Percentiles rank a stretch among this genome's conserved stretches.
phyloP scores from a whole-genome alignment of 768 basidiomycete genomes.

The Mycena metata region DNA sequence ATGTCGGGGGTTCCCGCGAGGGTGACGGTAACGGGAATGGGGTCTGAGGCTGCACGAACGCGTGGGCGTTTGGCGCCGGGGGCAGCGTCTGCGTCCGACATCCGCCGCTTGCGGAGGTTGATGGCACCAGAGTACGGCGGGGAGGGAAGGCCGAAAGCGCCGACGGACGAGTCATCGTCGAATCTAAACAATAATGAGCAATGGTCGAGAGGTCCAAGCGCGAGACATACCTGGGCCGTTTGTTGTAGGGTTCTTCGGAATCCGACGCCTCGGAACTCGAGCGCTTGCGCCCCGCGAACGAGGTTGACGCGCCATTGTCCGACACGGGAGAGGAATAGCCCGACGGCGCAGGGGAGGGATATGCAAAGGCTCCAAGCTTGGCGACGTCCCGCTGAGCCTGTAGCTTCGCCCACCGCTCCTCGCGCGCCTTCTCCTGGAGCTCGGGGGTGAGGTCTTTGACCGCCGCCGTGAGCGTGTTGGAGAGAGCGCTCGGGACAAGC shows the following conservation, averaged over 20 bases:
- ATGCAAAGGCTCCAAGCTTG: conserved; percentile 8
- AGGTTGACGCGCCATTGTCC: conserved; percentile 34
- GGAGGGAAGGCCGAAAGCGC: conserved; percentile 8
- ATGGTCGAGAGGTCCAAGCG: background rate
- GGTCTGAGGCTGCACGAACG: conserved; percentile 45
- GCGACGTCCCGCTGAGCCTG: conserved; percentile 8
- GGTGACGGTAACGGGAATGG: conserved; percentile 41
- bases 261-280: conserved; percentile 22
- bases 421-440: conserved; percentile 35
- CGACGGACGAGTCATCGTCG: background rate
- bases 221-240: conserved; percentile 28
- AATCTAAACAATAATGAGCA: conserved; percentile 13
- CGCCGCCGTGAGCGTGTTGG: conserved; percentile 44
- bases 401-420: conserved; percentile 26
- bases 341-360: conserved; percentile 26
- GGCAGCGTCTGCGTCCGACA: conserved; percentile 48
- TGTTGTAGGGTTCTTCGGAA: conserved; percentile 2
- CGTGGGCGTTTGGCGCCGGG: conserved; percentile 46
- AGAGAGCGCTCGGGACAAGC: conserved; percentile 45
- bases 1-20: conserved; percentile 35
- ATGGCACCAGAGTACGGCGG: conserved; percentile 23
- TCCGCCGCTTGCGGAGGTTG: conserved; percentile 51
- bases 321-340: conserved; percentile 28
- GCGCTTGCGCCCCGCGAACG: conserved; percentile 22
- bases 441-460: conserved; percentile 47